Evolutionary conservation across 1,284 basidiomycete genomes (phyloP).

Genomic region (Filobasidium uniguttulatum): DNA sequence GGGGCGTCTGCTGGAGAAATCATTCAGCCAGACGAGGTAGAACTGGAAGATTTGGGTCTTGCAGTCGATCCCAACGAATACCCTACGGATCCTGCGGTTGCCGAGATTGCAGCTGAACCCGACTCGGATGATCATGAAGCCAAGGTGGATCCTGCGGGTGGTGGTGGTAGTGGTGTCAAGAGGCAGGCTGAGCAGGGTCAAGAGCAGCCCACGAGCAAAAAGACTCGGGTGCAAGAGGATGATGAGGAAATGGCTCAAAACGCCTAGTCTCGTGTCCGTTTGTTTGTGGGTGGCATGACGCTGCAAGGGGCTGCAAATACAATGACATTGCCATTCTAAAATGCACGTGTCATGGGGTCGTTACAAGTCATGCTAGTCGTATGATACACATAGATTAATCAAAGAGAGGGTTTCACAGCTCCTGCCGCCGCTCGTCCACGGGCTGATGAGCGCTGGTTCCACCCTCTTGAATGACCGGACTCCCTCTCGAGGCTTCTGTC

Average conservation of each 20-base stretch:
- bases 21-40: too few relatives aligned
- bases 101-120: background rate
- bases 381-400: too few relatives aligned
- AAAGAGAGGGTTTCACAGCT: too few relatives aligned
- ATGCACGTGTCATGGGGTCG: too few relatives aligned
- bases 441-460: too few relatives aligned
- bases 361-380: too few relatives aligned
- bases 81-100: background rate
- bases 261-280: background rate
- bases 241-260: constrained; percentile 13
- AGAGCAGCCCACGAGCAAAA: background rate
- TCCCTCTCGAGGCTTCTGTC: too few relatives aligned
- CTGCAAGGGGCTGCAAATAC: too few relatives aligned
- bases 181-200: background rate
- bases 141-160: background rate
- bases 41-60: background rate
- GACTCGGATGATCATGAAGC: constrained; percentile 8
- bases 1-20: background rate
- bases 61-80: background rate
- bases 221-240: constrained; percentile 8
- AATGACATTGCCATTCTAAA: too few relatives aligned
- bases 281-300: too few relatives aligned
- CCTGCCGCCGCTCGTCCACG: too few relatives aligned
- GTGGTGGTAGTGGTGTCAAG: background rate
- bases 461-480: too few relatives aligned